Percentiles rank a stretch among this genome's conserved stretches.
Conservation (phyloP, 805 yeast genomes). For the Hyphopichia homilentoma region DNA sequence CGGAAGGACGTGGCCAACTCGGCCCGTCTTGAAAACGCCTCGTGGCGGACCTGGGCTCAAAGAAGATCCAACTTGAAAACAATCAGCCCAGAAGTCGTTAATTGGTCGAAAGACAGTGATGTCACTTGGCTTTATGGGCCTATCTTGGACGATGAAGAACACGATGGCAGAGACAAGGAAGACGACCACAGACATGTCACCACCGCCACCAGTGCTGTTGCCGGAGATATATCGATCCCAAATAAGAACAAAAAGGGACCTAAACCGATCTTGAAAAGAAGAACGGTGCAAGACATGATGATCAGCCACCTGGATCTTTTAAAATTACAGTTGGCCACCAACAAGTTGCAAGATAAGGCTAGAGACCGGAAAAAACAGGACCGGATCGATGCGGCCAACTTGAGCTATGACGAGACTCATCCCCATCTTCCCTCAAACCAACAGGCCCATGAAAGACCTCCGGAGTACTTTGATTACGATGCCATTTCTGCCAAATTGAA, state of each 20-base stretch:
- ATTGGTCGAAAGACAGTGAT: slow-evolving; percentile 96
- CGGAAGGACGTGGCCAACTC: slow-evolving; percentile 74
- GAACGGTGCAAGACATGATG: slow-evolving; percentile 80
- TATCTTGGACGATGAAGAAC: slow-evolving; percentile 44
- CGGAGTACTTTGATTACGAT: slow-evolving; percentile 41
- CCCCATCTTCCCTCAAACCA: slow-evolving; percentile 6
- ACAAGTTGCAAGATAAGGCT: slow-evolving; percentile 28
- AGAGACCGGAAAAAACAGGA: slow-evolving; percentile 19
- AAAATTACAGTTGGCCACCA: slow-evolving; percentile 38
- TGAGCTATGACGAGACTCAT: slow-evolving; percentile 1
- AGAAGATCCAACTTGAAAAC: slow-evolving; percentile 64
- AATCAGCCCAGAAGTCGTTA: slow-evolving; percentile 84
- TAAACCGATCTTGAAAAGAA: slow-evolving; percentile 85
- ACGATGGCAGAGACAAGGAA: slow-evolving; percentile 15
- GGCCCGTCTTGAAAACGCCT: slow-evolving; percentile 50
- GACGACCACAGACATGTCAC: slow-evolving; percentile 10
- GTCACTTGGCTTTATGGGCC: slow-evolving; percentile 99
- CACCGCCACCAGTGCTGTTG: slow-evolving; percentile 41
- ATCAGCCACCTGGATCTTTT: slow-evolving; percentile 53
- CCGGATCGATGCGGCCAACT: slow-evolving; percentile 3
- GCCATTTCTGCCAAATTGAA: slow-evolving; percentile 42
- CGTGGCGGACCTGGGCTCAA: slow-evolving; percentile 96
- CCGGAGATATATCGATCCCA: slow-evolving; percentile 43
- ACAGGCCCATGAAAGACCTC: slow-evolving; percentile 23
- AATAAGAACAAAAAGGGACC: slow-evolving; percentile 31